Base-by-base conservation (phyloP, 2,329 filamentous ascomycete genomes). In the Monilinia laxa region DNA sequence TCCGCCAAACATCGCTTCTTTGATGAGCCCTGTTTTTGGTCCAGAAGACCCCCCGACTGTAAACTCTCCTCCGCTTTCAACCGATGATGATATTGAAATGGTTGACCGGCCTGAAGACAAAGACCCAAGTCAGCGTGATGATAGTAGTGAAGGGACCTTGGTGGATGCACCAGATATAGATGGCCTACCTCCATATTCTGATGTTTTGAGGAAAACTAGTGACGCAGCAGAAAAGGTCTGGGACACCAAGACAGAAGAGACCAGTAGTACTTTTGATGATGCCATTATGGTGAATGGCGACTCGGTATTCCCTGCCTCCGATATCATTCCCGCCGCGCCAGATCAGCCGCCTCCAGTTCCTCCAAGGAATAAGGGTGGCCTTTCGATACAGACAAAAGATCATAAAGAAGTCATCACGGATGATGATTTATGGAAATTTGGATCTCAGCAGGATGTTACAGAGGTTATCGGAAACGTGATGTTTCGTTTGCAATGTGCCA, bases 401-500 rank as follows among this genome's bases (percentile, higher is more conserved):
- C 74, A 54, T 14, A 75, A 72, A 51, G 66, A 72, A n/a, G 54
- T 63, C n/a, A 71, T 71, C n/a, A 67, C 74, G 7, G 71, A 75
- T n/a, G 72, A 74, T 38, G 73, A 77, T 51, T 62, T 76, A 51
- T 76, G 75, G 73, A 74, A 69, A 62, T 77, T 77, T 72, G 76
- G 76, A 28, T 71, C 75, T 45, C 95, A 99, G 75, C 93, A 99
- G 79, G 95, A 99, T 78, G 94, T 97, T 5, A 93, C 93, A 16
- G 95, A 99, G 78, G 94, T 97, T 56, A 93, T 97, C 80, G 92
- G 92, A 67, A 95, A 94, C 73, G 91, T 97, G 35, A 86, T 97
- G 67, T 93, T 94, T 75, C 90, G 95, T 62, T 82, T 97, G n/a
- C 91, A 95, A 74, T 93, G 91, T 63, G 93, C 94, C 2, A 93